These are phyloP conservation scores for Coemansia umbellata DNA, from an alignment of 192 early-diverging fungal genomes.

Conservation along the genomic window DNA sequence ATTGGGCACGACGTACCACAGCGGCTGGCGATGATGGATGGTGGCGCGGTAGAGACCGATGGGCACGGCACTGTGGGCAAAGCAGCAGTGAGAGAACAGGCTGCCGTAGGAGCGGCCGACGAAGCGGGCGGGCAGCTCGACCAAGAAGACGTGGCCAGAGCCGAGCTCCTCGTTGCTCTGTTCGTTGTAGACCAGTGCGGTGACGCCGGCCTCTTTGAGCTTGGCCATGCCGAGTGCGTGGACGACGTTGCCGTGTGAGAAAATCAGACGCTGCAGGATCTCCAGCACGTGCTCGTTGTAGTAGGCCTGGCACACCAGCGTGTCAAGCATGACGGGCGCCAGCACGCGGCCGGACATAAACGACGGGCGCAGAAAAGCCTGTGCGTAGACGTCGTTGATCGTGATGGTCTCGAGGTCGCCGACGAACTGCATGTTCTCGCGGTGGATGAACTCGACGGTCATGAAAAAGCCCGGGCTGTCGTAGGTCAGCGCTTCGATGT, in stretches of 20 bases:
- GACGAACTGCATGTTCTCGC: conserved; percentile 74
- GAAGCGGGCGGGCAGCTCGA: conserved; percentile 47
- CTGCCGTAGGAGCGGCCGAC: conserved; percentile 48
- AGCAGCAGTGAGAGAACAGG: conserved; percentile 52
- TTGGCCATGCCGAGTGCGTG: conserved; percentile 42
- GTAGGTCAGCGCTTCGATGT: conserved; percentile 58
- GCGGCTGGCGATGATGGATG: conserved; percentile 50
- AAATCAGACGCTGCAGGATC: conserved; percentile 58
- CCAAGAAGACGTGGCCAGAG: conserved; percentile 41
- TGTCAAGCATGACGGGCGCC: conserved; percentile 65
- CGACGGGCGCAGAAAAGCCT: conserved; percentile 60
- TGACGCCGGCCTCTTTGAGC: conserved; percentile 21
- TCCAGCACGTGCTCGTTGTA: conserved; percentile 62
- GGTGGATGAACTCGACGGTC: conserved; percentile 68
- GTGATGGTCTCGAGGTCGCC: conserved; percentile 59
- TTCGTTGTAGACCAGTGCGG: background rate
- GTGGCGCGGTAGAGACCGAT: conserved; percentile 64
- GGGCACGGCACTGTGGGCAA: conserved; percentile 49
- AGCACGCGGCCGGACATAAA: conserved; percentile 74
- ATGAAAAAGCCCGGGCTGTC: conserved; percentile 54
- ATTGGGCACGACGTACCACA: conserved; percentile 60
- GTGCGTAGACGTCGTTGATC: conserved; percentile 57
- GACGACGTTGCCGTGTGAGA: conserved; percentile 48
- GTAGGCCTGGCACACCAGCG: conserved; percentile 67
- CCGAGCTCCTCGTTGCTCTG: conserved; percentile 4